Evolutionary conservation across 1,284 basidiomycete genomes (phyloP), one percentile per base, ranked within the genome.

Genomic region (Apiotrichum montevideense): DNA sequence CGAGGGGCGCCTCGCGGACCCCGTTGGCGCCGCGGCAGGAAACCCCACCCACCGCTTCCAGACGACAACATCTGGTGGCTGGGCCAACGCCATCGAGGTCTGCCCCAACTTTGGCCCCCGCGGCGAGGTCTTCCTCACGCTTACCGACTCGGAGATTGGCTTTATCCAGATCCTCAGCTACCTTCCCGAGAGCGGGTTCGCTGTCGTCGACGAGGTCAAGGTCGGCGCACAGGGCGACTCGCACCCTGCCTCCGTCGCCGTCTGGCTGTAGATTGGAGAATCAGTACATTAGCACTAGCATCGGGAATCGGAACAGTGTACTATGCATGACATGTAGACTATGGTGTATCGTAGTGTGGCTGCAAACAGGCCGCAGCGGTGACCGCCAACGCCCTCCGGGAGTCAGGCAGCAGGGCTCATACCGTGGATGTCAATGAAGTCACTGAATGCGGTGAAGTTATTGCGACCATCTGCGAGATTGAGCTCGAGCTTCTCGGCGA

Each of bases 11-110:
- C 45, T 55, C 46, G 34, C 29, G 10, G 35, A 21, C 40, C 42
- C 34, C 21, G 40, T 8, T 11, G 42, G 15, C 44, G 48, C 48
- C 29, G 41, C 57, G 58, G 21, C 41, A 35, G 42, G 52, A 49
- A 13, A 54, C 50, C 43, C 64, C 5, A 33, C 56, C 2, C 61
- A 64, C 49, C 50, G 58, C 10, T 67, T 68, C 63, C 62, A 76
- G 56, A 77, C 76, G 2, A 66, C 70, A 2, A 77, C 76, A 0
- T 67, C 63, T 3, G 77, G 77, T n/a, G 77, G 77, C 2, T 77
- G 76, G 76, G 77, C 77, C 1, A 77, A 78, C 55, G 76, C 76
- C 0, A 73, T 78, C 35, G 70, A 74, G 50, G 69, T 73, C 1
- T 71, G 71, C 35, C 72, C 74, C 15, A 59, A 57, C 8, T 35